Conservation (phyloP, 2,329 filamentous ascomycete genomes). For the Hypoxylon sp. region DNA sequence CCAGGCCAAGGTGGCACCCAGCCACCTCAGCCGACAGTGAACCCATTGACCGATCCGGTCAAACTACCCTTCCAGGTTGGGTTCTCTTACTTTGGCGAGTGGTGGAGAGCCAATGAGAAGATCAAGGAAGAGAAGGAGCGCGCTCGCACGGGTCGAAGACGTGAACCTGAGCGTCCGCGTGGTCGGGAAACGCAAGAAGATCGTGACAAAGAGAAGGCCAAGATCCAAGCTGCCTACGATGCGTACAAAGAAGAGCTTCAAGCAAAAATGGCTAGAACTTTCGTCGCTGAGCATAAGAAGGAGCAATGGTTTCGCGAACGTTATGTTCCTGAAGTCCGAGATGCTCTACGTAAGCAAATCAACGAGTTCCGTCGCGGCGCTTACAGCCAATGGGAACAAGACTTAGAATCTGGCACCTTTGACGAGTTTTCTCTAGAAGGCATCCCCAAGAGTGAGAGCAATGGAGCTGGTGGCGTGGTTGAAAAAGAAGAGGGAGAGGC, state of each 20-base stretch:
- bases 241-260: constrained; percentile 76
- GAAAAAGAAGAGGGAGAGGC: constrained; percentile 98
- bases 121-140: constrained; percentile 86
- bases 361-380: constrained; percentile 82
- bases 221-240: constrained; percentile 79
- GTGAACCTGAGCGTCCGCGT: constrained; percentile 72
- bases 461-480: constrained; percentile 83
- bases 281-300: constrained; percentile 91
- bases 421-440: constrained; percentile 96
- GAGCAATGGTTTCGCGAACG: constrained; percentile 99
- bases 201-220: constrained; percentile 81
- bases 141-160: constrained; percentile 74
- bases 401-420: constrained; percentile 86
- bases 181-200: constrained; percentile 78
- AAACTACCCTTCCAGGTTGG: constrained; percentile 83
- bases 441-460: constrained; percentile 91
- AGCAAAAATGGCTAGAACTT: constrained; percentile 85
- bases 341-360: constrained; percentile 79
- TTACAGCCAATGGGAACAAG: constrained; percentile 90
- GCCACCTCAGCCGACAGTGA: constrained; percentile 65
- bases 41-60: constrained; percentile 79
- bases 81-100: constrained; percentile 87
- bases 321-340: constrained; percentile 86
- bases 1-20: constrained; percentile 74
- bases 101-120: constrained; percentile 85